Percentiles rank a stretch among this genome's conserved stretches.
These are phyloP conservation scores for Marsdenia floribunda DNA, from an alignment of 257 asterid genomes.

Conservation along the genomic window DNA sequence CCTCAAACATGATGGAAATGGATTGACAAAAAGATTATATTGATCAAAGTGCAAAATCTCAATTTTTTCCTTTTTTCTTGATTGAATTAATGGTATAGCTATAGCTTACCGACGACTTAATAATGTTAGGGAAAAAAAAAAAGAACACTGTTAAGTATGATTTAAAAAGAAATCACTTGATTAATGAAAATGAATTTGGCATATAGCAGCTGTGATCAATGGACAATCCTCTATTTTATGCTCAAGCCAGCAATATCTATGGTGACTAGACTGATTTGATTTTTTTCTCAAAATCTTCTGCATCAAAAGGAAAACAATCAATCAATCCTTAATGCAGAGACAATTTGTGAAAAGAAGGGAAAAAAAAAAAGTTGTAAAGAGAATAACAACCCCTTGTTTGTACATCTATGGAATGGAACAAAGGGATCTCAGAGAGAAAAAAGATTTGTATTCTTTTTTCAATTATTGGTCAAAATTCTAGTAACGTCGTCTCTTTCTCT, in stretches of 20 bases:
- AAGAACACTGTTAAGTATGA: constrained; percentile 12
- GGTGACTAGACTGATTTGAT: constrained; percentile 16
- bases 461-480: background rate
- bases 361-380: background rate
- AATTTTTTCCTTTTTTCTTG: background rate
- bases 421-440: background rate
- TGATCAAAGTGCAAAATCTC: constrained; percentile 11
- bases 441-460: background rate
- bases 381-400: background rate
- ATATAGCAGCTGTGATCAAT: background rate
- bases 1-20: constrained; percentile 15
- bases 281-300: background rate
- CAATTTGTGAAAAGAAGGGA: background rate
- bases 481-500: background rate
- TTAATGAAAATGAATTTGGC: constrained; percentile 19
- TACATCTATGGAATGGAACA: background rate
- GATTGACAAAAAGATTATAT: constrained; percentile 18
- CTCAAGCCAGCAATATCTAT: background rate
- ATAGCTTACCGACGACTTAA: constrained; percentile 8
- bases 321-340: background rate
- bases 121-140: background rate
- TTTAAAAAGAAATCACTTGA: constrained; percentile 17
- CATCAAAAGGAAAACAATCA: background rate
- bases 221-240: background rate
- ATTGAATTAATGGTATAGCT: background rate